Percentiles rank a stretch among this genome's conserved stretches.
phyloP scores from a whole-genome alignment of 2,329 filamentous ascomycete genomes.

The Aspergillus chevalieri region DNA sequence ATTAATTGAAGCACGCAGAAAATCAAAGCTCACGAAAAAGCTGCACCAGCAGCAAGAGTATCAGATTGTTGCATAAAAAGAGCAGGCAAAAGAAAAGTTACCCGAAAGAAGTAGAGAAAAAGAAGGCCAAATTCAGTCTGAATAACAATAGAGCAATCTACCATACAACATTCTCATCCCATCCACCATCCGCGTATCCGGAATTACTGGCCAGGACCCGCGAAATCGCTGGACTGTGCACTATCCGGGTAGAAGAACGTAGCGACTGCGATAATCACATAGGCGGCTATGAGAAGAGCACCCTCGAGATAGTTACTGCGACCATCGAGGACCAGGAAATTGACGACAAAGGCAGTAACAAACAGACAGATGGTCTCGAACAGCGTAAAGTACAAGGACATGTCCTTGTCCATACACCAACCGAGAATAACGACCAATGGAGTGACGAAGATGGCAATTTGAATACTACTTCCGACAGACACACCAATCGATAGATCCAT shows the following conservation, averaged over 20 bases:
- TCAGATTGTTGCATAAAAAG: too few relatives aligned
- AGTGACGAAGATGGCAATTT: slow-evolving; percentile 69
- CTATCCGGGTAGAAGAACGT: slow-evolving; percentile 33
- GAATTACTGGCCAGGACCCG: slow-evolving; percentile 9
- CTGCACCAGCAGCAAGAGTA: too few relatives aligned
- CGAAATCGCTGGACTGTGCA: slow-evolving; percentile 23
- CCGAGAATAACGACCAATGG: slow-evolving; percentile 70
- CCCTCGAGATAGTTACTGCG: slow-evolving; percentile 80
- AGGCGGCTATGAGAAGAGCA: slow-evolving; percentile 67
- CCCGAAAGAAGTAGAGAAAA: too few relatives aligned
- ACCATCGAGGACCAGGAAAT: slow-evolving; percentile 78
- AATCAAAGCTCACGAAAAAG: too few relatives aligned
- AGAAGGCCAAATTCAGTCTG: too few relatives aligned
- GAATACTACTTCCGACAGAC: slow-evolving; percentile 72
- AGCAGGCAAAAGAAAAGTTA: too few relatives aligned
- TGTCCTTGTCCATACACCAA: slow-evolving; percentile 69
- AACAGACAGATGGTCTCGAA: slow-evolving; percentile 68
- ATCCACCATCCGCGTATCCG: too few relatives aligned
- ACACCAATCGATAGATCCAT: slow-evolving; percentile 79
- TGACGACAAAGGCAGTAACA: slow-evolving; percentile 75
- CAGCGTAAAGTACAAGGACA: slow-evolving; percentile 58
- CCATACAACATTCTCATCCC: too few relatives aligned
- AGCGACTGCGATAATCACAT: slow-evolving; percentile 68
- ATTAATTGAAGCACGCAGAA: too few relatives aligned
- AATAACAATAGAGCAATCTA: too few relatives aligned